Conservation (phyloP, 495 filamentous ascomycete genomes). For the Aspergillus leporis region DNA sequence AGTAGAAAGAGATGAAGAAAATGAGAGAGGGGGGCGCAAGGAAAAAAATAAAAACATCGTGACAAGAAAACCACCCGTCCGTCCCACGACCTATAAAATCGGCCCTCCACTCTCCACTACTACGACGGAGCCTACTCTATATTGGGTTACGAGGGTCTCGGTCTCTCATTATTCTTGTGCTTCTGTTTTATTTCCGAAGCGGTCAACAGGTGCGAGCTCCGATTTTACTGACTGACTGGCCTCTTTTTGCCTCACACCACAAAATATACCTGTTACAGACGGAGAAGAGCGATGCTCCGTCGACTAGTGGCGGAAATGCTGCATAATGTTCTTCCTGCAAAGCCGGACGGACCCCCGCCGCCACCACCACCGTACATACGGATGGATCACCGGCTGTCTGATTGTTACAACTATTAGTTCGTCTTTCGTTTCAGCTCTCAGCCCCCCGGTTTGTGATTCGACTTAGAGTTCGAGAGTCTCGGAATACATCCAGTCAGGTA, state of each 20-base stretch:
- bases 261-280: constrained; percentile 6
- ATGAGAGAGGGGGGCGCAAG: constrained; percentile 13
- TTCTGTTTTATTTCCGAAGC: neutral
- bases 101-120: constrained; percentile 2
- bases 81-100: constrained; percentile 5
- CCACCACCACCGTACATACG: neutral
- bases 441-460: neutral
- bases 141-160: neutral
- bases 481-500: neutral
- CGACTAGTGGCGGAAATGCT: constrained; percentile 1
- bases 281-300: constrained; percentile 7
- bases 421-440: neutral
- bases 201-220: neutral
- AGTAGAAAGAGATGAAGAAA: constrained; percentile 3
- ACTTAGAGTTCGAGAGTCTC: neutral
- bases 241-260: neutral
- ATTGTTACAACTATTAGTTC: neutral
- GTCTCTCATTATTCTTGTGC: neutral
- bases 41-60: constrained; percentile 7
- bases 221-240: constrained; percentile 4
- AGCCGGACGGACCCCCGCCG: neutral
- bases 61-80: constrained; percentile 8
- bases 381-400: constrained; percentile 1
- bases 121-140: neutral
- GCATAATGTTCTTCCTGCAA: constrained; percentile 3